phyloP scores from a whole-genome alignment of 2,329 filamentous ascomycete genomes.

The Ophiostoma fasciatum region DNA sequence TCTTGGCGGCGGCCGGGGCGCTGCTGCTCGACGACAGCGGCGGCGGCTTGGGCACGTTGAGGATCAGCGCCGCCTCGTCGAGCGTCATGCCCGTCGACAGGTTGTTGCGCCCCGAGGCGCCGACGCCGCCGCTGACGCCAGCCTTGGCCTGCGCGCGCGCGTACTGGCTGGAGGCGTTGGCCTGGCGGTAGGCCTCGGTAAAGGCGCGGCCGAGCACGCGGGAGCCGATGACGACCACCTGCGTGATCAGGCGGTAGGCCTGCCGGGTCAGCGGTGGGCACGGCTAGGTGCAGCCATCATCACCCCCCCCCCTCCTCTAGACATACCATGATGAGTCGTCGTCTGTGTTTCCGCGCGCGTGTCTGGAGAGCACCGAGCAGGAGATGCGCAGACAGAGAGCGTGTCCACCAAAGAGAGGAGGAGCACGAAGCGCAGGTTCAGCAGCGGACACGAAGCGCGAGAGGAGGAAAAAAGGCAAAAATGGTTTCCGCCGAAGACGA shows the following conservation, averaged over 20 bases:
- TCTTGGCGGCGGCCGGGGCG: conserved; percentile 4
- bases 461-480: too few species aligned
- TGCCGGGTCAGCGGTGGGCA: too few species aligned
- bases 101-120: conserved; percentile 26
- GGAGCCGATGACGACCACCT: conserved; percentile 79
- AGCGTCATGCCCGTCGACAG: conserved; percentile 66
- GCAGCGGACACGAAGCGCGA: too few species aligned
- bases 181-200: conserved; percentile 89
- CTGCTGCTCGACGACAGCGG: conserved; percentile 43
- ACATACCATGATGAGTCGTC: too few species aligned
- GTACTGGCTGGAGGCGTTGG: conserved; percentile 72
- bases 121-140: conserved; percentile 24
- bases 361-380: too few species aligned
- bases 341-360: too few species aligned
- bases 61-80: conserved; percentile 92
- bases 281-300: too few species aligned
- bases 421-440: too few species aligned
- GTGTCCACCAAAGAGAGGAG: too few species aligned
- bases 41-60: conserved; percentile 77
- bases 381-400: too few species aligned
- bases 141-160: conserved; percentile 55
- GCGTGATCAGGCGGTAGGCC: conserved; percentile 90
- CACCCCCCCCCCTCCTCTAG: too few species aligned
- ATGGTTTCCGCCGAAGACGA: too few species aligned
- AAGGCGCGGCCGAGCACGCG: conserved; percentile 90